Percentiles rank a stretch among this genome's conserved stretches.
Evolutionary conservation across 768 basidiomycete species (phyloP).

Genomic region (Galerina marginata): DNA sequence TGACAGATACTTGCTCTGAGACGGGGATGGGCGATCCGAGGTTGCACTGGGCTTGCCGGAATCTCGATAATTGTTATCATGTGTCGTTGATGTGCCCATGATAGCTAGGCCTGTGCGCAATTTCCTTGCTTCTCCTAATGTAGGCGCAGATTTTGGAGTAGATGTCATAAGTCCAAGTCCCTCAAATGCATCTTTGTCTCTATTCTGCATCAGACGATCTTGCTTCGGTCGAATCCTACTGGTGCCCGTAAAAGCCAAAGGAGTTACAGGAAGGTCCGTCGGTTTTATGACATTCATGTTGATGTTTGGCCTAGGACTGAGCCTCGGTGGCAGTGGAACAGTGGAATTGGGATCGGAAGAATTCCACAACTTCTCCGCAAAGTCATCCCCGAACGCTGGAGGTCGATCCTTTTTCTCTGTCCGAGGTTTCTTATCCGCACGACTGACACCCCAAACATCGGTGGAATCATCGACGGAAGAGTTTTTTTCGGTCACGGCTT

Average conservation of each 20-base stretch:
- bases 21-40: constrained; percentile 40
- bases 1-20: constrained; percentile 34
- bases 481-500: constrained; percentile 27
- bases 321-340: constrained; percentile 23
- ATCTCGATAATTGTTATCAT: constrained; percentile 33
- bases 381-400: constrained; percentile 72
- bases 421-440: constrained; percentile 23
- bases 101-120: constrained; percentile 73
- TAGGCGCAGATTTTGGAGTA: constrained; percentile 58
- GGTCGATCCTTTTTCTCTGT: constrained; percentile 23
- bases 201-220: constrained; percentile 25
- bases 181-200: constrained; percentile 77
- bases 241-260: constrained; percentile 35
- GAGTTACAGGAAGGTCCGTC: constrained; percentile 26
- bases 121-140: constrained; percentile 77
- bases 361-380: constrained; percentile 60
- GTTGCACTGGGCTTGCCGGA: constrained; percentile 28
- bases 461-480: constrained; percentile 20
- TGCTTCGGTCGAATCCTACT: constrained; percentile 27
- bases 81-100: constrained; percentile 39
- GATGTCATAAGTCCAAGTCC: constrained; percentile 62
- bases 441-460: constrained; percentile 48
- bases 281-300: constrained; percentile 23
- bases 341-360: constrained; percentile 46
- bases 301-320: constrained; percentile 24